Evolutionary conservation across 805 yeast genomes (phyloP).

Genomic region (Schwanniomyces polymorphus): DNA sequence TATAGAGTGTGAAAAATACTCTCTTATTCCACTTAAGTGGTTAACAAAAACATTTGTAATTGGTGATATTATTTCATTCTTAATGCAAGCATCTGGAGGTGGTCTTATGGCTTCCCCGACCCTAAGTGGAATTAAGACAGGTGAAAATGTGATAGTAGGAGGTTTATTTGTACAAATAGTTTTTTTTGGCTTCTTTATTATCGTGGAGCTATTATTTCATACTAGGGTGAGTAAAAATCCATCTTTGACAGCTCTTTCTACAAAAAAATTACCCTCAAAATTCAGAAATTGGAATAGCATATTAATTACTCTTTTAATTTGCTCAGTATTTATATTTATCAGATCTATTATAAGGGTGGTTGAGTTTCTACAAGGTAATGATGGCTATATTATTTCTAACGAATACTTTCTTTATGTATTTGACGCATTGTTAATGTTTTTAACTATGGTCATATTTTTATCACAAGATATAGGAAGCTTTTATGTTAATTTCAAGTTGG

Average conservation of each 20-base stretch:
- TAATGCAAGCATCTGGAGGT: conserved; percentile 30
- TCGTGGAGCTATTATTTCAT: conserved; percentile 13
- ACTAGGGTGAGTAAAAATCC: conserved; percentile 3
- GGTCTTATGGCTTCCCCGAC: conserved; percentile 21
- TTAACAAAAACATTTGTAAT: conserved; percentile 24
- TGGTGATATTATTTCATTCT: conserved; percentile 28
- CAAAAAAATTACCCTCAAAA: not conserved
- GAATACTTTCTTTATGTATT: conserved; percentile 24
- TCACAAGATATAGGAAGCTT: conserved; percentile 2
- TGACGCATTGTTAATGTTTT: conserved; percentile 26
- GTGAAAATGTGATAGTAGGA: conserved; percentile 19
- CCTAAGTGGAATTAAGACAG: conserved; percentile 7
- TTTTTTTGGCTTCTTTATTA: conserved; percentile 25
- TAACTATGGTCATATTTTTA: conserved; percentile 1
- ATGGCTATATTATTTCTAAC: conserved; percentile 21
- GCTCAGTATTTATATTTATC: conserved; percentile 20
- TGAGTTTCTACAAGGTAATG: conserved; percentile 27
- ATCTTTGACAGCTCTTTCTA: not conserved
- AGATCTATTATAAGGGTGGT: conserved; percentile 30
- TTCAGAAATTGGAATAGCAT: conserved; percentile 8
- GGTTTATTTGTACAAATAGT: conserved; percentile 30
- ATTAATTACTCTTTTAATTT: conserved; percentile 3
- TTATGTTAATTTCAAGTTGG: not conserved
- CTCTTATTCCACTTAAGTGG: conserved; percentile 17
- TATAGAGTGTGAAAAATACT: conserved; percentile 13